A percentile compares a stretch with the other conserved stretches of the same genome.
phyloP scores from a whole-genome alignment of 345 rosid species.

The Linum lewisii region DNA sequence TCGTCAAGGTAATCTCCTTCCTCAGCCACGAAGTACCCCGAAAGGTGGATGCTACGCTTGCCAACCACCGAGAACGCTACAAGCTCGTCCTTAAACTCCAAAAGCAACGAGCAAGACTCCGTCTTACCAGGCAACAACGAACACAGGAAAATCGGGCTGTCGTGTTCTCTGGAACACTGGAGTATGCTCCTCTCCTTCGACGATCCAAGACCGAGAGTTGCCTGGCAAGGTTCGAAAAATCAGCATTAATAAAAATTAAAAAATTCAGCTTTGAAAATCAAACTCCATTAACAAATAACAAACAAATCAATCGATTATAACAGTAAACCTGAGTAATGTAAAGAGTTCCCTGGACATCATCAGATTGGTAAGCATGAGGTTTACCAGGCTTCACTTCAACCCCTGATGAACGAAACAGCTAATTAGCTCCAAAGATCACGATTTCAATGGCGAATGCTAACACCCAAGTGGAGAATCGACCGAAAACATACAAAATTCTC shows the following conservation, averaged over 20 bases:
- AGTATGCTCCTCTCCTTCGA: slow-evolving; percentile 52
- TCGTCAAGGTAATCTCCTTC: slow-evolving; percentile 41
- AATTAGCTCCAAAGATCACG: not conserved
- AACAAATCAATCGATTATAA: not conserved
- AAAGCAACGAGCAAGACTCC: slow-evolving; percentile 70
- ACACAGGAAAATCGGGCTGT: slow-evolving; percentile 56
- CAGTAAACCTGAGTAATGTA: slow-evolving; percentile 63
- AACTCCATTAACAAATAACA: not conserved
- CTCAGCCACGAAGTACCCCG: slow-evolving; percentile 60
- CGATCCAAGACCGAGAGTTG: slow-evolving; percentile 76
- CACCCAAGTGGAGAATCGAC: not conserved
- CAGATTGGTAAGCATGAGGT: slow-evolving; percentile 53
- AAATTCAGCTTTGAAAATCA: not conserved
- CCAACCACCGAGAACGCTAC: slow-evolving; percentile 76
- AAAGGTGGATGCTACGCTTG: slow-evolving; percentile 64
- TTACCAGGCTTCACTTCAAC: slow-evolving; percentile 83
- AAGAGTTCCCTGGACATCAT: slow-evolving; percentile 53
- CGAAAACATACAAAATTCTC: not conserved
- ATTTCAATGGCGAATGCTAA: not conserved
- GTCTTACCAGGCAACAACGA: slow-evolving; percentile 56
- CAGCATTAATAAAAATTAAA: not conserved
- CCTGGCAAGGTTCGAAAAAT: slow-evolving; percentile 49
- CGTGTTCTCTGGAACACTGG: slow-evolving; percentile 61
- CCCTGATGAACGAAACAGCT: slow-evolving; percentile 26
- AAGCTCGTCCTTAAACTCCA: slow-evolving; percentile 59